Base-by-base conservation (phyloP, 768 basidiomycete genomes). In the Kwoniella europaea region DNA sequence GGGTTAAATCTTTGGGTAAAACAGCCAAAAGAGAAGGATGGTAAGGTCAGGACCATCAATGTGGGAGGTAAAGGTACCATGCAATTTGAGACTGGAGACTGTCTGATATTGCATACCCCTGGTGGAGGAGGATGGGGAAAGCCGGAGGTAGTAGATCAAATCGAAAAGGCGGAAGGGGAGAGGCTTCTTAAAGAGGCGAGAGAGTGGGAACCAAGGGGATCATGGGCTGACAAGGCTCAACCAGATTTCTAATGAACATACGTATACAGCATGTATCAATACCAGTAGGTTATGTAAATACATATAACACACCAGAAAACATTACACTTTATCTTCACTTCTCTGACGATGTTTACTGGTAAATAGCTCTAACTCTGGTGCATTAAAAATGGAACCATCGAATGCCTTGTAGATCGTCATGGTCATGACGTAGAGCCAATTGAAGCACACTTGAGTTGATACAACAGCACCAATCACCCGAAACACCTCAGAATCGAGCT, bases 201-300 rank as follows among this genome's bases (percentile, higher is more conserved):
- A 12, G 73, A 69, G 20, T 82, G 79, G 80, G 79, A 79, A 62
- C 57, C 79, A 12, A 76, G 83, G 52, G 84, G 84, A 0, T 81
- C 79, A 65, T 63, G 83, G 64, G 83, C 81, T 2, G 83, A 85
- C 63, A 72, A 79, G 12, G 80, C 78, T n/a, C 72, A 79, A 3
- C 78, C 76, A 3, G 74, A 75, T 41, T 70, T 70, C 41, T 70
- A 61, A 18, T 10, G 27, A 13, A 10, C 15, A 50, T 50, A 50
- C 18, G 18, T 50, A 18, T 10, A 10, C 13, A 18, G 46, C 12
- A 50, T 16, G 35, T 50, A 50, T 50, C 46, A 18, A 6, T 50
- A 0, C 13, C 12, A 50, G 15, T 1, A 50, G 18, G 10, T 50
- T 50, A 50, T 50, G 6, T 15, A 10, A 10, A 15, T 50, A 50